Conservation (phyloP, 192 early-diverging fungal species). For the Coemansia asiatica region DNA sequence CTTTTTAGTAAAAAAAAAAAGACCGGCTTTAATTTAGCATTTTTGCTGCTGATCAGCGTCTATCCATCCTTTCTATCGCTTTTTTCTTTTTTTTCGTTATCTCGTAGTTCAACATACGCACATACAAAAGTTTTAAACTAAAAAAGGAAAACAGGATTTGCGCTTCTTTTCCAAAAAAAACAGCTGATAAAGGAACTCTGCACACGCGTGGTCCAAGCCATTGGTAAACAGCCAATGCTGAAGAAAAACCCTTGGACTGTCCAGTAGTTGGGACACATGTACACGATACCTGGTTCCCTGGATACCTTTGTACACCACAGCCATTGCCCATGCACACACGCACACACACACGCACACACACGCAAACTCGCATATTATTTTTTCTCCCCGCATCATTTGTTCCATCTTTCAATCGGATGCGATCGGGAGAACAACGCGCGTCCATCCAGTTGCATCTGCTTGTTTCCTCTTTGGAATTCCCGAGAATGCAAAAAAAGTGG, state of each 20-base stretch:
- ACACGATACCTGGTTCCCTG: not conserved
- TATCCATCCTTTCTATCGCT: not conserved
- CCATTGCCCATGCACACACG: not conserved
- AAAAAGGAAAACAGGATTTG: too few relatives aligned
- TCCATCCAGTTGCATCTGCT: not conserved
- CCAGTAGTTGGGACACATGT: constrained; percentile 10
- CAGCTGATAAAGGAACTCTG: not conserved
- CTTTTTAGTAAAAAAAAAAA: constrained; percentile 11
- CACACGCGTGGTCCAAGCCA: constrained; percentile 7
- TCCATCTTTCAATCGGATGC: constrained; percentile 1
- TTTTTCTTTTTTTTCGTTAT: not conserved
- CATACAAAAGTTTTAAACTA: too few relatives aligned
- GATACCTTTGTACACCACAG: too few relatives aligned
- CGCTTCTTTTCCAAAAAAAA: constrained; percentile 7
- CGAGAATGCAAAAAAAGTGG: not conserved
- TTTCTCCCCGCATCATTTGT: not conserved
- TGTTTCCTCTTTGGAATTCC: not conserved
- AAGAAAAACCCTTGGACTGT: not conserved
- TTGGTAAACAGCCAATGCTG: constrained; percentile 4
- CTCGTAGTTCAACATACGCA: too few relatives aligned
- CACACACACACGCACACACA: not conserved
- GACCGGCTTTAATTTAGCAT: not conserved
- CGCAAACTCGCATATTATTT: not conserved
- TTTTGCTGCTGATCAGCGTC: not conserved
- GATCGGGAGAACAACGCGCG: constrained; percentile 6